Evolutionary conservation across 805 yeast genomes (phyloP), one percentile per base, ranked within the genome.

Genomic region (Wickerhamomyces sydowiorum): DNA sequence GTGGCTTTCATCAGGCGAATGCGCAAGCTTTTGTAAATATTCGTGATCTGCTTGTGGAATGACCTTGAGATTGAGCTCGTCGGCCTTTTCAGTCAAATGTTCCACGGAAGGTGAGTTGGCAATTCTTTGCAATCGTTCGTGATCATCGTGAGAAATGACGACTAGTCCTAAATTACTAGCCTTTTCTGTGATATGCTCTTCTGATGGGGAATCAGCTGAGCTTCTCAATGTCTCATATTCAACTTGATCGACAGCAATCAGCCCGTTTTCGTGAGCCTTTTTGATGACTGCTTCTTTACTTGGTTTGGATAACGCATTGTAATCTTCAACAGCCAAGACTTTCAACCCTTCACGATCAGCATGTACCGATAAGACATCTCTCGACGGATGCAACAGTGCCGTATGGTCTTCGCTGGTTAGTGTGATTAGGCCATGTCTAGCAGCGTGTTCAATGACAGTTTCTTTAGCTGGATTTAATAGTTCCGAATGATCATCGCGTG

Each of bases 31-130:
- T 4, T 18, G 22, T 7, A 30, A 17, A 7, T 8, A 3, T 5
- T 30, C 21, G 9, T 18, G 7, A 30, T 30, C 33, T 17, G 7
- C 12, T 8, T 7, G 3, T 4, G 20, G 12, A 18, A 30, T 17
- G 8, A 30, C 22, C 13, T 17, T 18, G 14, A 30, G 14, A 9
- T 18, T 34, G 37, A 44, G 21, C 47, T 39, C 36, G 46, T 32
- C 10, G 51, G 36, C 25, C 47, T 60, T 59, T 27, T 52, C 44
- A 2, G 47, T 48, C 23, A 60, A 39, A 23, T 55, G 57, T 13
- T 51, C 56, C n/a, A 50, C 20, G 15, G 9, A n/a, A 7, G 59
- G 42, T 35, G 61, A 62, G 14, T 47, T 41, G 1, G 50, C 48
- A 12, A 47, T n/a, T n/a, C n/a, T n/a, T n/a, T n/a, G n/a, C n/a